Evolutionary conservation across 2,329 filamentous ascomycete genomes (phyloP).

Genomic region (Hypoxylon sp.): DNA sequence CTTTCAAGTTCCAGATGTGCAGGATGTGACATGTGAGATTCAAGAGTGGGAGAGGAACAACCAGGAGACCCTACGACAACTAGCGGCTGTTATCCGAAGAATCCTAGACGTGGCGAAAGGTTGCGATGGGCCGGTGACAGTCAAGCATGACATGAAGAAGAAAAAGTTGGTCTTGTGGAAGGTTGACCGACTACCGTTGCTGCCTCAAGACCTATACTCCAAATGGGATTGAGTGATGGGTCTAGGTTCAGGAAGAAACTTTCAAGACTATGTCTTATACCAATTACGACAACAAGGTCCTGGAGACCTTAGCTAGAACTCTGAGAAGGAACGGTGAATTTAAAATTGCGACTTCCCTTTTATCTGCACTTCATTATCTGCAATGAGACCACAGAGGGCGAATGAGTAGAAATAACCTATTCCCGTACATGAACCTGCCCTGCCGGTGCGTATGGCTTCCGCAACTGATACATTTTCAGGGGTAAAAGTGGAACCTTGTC

Average conservation of each 20-base stretch:
- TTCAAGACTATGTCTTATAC: background rate
- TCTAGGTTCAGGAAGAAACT: background rate
- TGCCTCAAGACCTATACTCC: constrained; percentile 25
- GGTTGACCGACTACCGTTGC: background rate
- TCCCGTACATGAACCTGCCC: too few relatives aligned
- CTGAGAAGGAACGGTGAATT: too few relatives aligned
- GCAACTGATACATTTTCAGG: too few relatives aligned
- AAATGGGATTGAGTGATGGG: constrained; percentile 18
- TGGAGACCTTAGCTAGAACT: background rate
- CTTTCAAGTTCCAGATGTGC: constrained; percentile 53
- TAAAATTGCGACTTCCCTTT: too few relatives aligned
- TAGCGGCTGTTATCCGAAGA: constrained; percentile 52
- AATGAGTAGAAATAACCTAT: too few relatives aligned
- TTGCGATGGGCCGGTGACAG: constrained; percentile 19
- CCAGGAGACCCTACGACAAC: constrained; percentile 48
- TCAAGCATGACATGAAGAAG: constrained; percentile 9
- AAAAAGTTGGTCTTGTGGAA: constrained; percentile 14
- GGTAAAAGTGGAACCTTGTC: background rate
- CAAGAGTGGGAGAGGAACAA: constrained; percentile 54
- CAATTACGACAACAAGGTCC: background rate
- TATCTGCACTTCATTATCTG: too few relatives aligned
- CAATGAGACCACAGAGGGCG: too few relatives aligned
- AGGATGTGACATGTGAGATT: constrained; percentile 53
- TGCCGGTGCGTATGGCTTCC: too few relatives aligned
- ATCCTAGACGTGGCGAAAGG: constrained; percentile 50